Evolutionary conservation across 2,329 filamentous ascomycete genomes (phyloP), one percentile per base, ranked within the genome.

Genomic region (Ceratocystis harringtonii): DNA sequence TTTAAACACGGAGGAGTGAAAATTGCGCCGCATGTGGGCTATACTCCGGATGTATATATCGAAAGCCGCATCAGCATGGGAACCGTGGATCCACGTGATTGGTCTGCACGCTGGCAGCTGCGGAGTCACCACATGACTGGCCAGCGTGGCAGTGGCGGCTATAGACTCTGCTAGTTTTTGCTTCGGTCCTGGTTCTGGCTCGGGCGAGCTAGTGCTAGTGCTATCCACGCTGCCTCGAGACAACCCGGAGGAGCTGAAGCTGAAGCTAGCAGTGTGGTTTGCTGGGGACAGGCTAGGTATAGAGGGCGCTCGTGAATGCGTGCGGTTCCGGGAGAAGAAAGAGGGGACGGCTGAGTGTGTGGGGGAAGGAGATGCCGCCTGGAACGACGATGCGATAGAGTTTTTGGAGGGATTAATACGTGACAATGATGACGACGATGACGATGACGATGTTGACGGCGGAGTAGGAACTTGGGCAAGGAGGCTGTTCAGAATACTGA

Each of bases 401-500:
- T 28, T 52, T 52, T 52, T 52, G 10, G 22, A 25, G 48, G 41
- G 28, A n/a, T 30, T 28, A 15, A 15, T 25, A 8, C 45, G 62
- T 30, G 45, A 57, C 7, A 28, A 25, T 36, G 62, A 63, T 8
- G 62, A 67, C 12, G 28, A 28, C 28, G 28, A 63, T 8, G 62
- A 67, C 12, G 28, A 28, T 2, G 28, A 50, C 25, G 48, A 52
- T 5, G 48, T 52, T 15, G 65, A 30, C 1, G 65, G 65, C 6
- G 55, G 30, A 8, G 63, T 41, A 15, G 41, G 61, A 8, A 61
- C 57, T 30, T 61, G 65, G 3, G 65, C 61, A 7, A 75, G 71
- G 28, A 85, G 73, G 5, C 78, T 78, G 71, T 86, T 82, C 67
- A 89, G 77, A 65, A 90, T 89, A 52, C 83, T 78, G 67, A 84